Evolutionary conservation across 1,139 yeast species (phyloP).

Genomic region (Geotrichum bryndzae): DNA sequence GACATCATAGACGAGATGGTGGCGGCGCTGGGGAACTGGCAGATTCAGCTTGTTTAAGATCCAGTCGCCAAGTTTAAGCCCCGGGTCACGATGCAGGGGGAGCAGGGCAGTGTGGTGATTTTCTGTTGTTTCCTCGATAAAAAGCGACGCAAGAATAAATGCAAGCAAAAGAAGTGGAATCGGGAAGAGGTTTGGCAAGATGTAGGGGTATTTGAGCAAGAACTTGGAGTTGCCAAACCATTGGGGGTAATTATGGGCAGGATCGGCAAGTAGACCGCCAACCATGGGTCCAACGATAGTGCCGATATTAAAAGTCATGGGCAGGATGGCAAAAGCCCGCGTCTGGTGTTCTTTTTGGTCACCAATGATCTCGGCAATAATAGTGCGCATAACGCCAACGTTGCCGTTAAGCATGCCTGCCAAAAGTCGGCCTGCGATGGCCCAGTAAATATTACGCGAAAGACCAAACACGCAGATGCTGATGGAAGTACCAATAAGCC

Average conservation of each 20-base stretch:
- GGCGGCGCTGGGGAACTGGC: neutral
- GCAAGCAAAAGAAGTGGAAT: constrained; percentile 37
- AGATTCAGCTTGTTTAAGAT: constrained; percentile 15
- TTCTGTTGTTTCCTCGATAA: constrained; percentile 54
- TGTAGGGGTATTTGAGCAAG: constrained; percentile 47
- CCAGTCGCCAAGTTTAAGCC: constrained; percentile 29
- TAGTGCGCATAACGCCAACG: constrained; percentile 53
- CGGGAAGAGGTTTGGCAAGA: constrained; percentile 55
- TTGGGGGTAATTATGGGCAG: constrained; percentile 29
- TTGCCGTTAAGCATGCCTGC: constrained; percentile 57
- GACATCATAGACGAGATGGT: neutral
- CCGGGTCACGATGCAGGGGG: constrained; percentile 48
- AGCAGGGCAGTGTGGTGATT: constrained; percentile 32
- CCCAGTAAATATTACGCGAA: constrained; percentile 45
- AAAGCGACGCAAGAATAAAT: constrained; percentile 41
- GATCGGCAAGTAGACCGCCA: constrained; percentile 36
- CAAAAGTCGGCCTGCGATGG: constrained; percentile 45
- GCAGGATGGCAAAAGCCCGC: constrained; percentile 52
- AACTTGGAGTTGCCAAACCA: constrained; percentile 24
- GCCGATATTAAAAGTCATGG: constrained; percentile 54
- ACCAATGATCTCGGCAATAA: constrained; percentile 52
- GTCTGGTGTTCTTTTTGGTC: constrained; percentile 51
- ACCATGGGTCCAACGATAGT: constrained; percentile 47
- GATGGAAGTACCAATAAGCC: constrained; percentile 46
- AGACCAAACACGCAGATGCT: constrained; percentile 50